These are phyloP conservation scores for Pleurotus ostreatus DNA, from an alignment of 768 basidiomycete genomes.

Conservation along the genomic window DNA sequence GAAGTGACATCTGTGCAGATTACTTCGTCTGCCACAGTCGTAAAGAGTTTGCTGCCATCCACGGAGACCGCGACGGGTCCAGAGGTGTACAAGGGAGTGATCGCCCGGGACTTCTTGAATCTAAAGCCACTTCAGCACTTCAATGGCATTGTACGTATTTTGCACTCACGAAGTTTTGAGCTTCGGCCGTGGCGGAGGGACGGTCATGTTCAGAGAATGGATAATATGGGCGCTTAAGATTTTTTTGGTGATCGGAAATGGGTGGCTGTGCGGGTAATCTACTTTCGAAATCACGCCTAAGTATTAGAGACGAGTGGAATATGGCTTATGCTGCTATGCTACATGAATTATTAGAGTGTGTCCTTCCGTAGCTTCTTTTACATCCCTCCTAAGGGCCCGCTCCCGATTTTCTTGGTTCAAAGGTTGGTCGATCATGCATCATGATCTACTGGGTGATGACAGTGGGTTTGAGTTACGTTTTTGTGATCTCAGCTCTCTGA, in stretches of 20 bases:
- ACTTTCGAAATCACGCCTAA: too few relatives aligned
- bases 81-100: conserved; percentile 82
- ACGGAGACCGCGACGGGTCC: conserved; percentile 79
- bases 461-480: background rate
- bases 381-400: too few relatives aligned
- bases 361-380: background rate
- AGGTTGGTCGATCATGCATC: too few relatives aligned
- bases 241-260: background rate
- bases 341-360: background rate
- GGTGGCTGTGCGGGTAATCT: background rate
- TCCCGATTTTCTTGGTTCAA: too few relatives aligned
- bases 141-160: background rate
- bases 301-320: too few relatives aligned
- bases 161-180: conserved; percentile 59
- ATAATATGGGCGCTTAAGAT: background rate
- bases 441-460: too few relatives aligned
- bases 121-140: conserved; percentile 32
- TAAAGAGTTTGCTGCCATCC: conserved; percentile 78
- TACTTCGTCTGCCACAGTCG: conserved; percentile 84
- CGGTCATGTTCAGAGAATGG: conserved; percentile 23
- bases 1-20: conserved; percentile 76
- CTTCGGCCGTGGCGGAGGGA: conserved; percentile 36
- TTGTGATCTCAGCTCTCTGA: conserved; percentile 29
- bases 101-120: conserved; percentile 70
- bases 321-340: conserved; percentile 11